These are phyloP conservation scores for Pyrenochaeta sp. DNA, from an alignment of 2,329 filamentous ascomycete species.

Conservation along the genomic window DNA sequence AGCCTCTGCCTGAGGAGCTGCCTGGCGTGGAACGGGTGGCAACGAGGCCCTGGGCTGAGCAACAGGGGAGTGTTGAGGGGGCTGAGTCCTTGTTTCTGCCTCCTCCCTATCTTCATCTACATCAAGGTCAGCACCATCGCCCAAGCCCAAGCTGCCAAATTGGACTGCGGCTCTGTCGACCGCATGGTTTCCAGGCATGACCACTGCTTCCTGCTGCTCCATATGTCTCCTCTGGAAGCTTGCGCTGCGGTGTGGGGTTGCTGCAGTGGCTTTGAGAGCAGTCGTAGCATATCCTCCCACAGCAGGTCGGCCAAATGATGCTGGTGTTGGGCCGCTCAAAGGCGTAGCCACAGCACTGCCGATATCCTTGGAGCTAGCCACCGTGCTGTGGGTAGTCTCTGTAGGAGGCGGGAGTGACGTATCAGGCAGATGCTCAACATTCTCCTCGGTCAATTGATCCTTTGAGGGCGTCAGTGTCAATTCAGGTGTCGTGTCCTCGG, in stretches of 20 bases:
- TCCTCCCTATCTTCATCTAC: conserved; percentile 95
- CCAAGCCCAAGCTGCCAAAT: conserved; percentile 93
- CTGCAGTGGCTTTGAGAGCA: conserved; percentile 77
- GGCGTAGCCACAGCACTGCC: conserved; percentile 67
- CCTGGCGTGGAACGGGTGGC: conserved; percentile 70
- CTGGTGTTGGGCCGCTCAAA: conserved; percentile 58
- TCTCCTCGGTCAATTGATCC: conserved; percentile 87
- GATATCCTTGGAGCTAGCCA: conserved; percentile 82
- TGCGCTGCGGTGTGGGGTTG: conserved; percentile 68
- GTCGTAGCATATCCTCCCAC: conserved; percentile 80
- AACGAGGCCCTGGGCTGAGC: conserved; percentile 85
- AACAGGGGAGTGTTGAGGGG: conserved; percentile 90
- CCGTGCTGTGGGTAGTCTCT: conserved; percentile 85
- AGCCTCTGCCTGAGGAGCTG: conserved; percentile 49
- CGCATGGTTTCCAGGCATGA: conserved; percentile 96
- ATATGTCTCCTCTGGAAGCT: conserved; percentile 86
- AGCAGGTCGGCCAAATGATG: conserved; percentile 67
- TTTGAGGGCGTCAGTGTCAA: conserved; percentile 69
- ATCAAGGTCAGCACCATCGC: conserved; percentile 72
- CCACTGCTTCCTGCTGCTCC: conserved; percentile 96
- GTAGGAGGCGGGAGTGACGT: conserved; percentile 78
- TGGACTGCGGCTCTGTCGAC: conserved; percentile 93
- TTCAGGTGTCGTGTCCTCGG: conserved; percentile 61
- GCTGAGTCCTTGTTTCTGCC: conserved; percentile 90
- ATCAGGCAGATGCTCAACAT: conserved; percentile 90